Base-by-base conservation (phyloP, 73 alveolate genomes). In the Durusdinium trenchii region DNA sequence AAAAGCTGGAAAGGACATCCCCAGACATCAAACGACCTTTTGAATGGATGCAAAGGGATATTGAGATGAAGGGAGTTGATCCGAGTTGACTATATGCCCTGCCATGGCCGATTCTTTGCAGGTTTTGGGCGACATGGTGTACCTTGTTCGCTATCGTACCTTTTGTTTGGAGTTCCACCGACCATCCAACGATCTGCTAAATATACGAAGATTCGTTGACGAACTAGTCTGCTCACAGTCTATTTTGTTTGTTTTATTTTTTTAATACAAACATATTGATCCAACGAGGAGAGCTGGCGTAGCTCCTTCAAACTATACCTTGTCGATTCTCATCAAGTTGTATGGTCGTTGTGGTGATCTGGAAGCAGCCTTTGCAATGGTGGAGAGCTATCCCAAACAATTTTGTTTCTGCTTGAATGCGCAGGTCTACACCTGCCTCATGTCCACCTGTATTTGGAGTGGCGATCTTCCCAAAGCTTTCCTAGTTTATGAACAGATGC, bases 311-410 rank as follows among this genome's bases (percentile, higher is more conserved):
- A 90, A 90, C 54, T 90, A 64, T 71, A 90, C 96, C 10, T 42
- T 87, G 61, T 90, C 96, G 23, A 90, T 90, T n/a, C 57, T 90
- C 42, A 67, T 64, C 87, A 90, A 90, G 54, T 86, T 90, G 36
- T 90, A 67, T 36, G 96, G 96, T 86, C 96, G 96, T 42, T 90
- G 96, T 38, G 96, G 96, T 2, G 96, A 90, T 67, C 73, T 90
- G 96, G 52, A 35, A 40, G 96, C 87, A 43, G 96, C 96, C 35
- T 52, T 90, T 20, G 54, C 52, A 28, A 73, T 90, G n/a, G n/a
- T 67, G 26, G 96, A 90, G n/a, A 64, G 42, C 52, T 86, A 86
- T 86, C 95, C 95, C 61, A 87, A 43, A 67, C 95, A 86, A 69
- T 90, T 64, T 71, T 42, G 54, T 23, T 62, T 90, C 46, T 86